Conservation (phyloP, 2,329 filamentous ascomycete species). For the Epichloe sp. region DNA sequence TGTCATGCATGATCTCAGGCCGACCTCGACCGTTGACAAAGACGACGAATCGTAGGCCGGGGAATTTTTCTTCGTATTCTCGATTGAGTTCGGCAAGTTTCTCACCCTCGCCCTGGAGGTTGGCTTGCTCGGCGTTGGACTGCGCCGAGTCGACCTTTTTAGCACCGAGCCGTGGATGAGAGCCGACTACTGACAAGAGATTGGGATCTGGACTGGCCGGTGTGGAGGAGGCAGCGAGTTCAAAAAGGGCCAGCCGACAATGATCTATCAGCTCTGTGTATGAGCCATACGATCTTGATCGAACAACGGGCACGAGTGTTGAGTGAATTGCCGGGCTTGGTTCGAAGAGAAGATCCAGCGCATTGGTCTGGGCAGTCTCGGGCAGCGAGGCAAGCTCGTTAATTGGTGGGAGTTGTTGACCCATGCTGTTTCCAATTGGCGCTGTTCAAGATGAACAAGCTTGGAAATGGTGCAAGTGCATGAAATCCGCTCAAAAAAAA, state of each 20-base stretch:
- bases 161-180: conserved; percentile 73
- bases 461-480: neutral
- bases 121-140: conserved; percentile 70
- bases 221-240: conserved; percentile 39
- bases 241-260: conserved; percentile 47
- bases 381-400: conserved; percentile 41
- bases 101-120: conserved; percentile 48
- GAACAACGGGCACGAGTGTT: conserved; percentile 56
- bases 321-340: conserved; percentile 62
- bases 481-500: too few species aligned
- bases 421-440: conserved; percentile 9
- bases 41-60: conserved; percentile 75
- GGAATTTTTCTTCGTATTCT: conserved; percentile 70
- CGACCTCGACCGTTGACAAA: conserved; percentile 77
- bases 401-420: conserved; percentile 39
- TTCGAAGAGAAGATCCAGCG: conserved; percentile 76
- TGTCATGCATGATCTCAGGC: conserved; percentile 66
- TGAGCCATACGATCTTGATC: conserved; percentile 39
- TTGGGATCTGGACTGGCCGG: conserved; percentile 31
- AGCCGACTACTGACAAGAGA: conserved; percentile 61
- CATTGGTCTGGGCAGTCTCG: conserved; percentile 37
- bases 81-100: conserved; percentile 56
- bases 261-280: conserved; percentile 59
- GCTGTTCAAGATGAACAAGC: neutral
- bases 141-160: conserved; percentile 75